Evolutionary conservation across 1,139 yeast species (phyloP), one percentile per base, ranked within the genome.

Genomic region (Kodamaea fungicola): DNA sequence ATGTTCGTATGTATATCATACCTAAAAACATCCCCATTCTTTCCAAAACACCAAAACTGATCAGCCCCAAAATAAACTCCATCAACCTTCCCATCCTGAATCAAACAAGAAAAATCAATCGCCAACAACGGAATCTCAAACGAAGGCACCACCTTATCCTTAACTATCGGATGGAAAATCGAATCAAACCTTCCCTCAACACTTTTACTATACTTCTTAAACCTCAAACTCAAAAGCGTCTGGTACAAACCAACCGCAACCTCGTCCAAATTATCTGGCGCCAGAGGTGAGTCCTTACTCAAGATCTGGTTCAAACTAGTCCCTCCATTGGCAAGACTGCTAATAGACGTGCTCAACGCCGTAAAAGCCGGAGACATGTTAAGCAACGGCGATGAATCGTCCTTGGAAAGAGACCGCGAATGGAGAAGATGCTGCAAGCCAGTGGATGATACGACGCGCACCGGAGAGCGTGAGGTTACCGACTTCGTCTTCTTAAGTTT

Each of bases 21-120:
- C 34, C 53, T 64, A 33, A 76, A 64, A 8, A 76, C 54, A 53
- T 78, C 83, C 2, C 83, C 83, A 31, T 68, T 71, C 34, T 69
- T 65, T 2, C 73, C 68, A 54, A 71, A 73, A 21, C 75, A 67
- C 82, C 81, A 77, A 34, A 77, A 63, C 37, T 57, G 60, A 13
- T 45, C 42, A 2, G 59, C 50, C 33, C 67, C 74, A 30, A 74
- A 53, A 41, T 61, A 59, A 26, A 74, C 54, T 2, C 74, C 72
- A 35, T 68, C 65, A 28, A 76, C 54, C 41, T 76, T 64, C 2
- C 80, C 79, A 30, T 40, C 49, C 10, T 40, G 42, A 12, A 49
- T 39, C 36, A 44, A 59, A 27, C 47, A 43, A 1, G 70, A 57
- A 32, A 70, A 50, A 45, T 71, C 72, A 34, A 71, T 46, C 7